Base-by-base conservation (phyloP, 345 rosid species). In the Populus alba region DNA sequence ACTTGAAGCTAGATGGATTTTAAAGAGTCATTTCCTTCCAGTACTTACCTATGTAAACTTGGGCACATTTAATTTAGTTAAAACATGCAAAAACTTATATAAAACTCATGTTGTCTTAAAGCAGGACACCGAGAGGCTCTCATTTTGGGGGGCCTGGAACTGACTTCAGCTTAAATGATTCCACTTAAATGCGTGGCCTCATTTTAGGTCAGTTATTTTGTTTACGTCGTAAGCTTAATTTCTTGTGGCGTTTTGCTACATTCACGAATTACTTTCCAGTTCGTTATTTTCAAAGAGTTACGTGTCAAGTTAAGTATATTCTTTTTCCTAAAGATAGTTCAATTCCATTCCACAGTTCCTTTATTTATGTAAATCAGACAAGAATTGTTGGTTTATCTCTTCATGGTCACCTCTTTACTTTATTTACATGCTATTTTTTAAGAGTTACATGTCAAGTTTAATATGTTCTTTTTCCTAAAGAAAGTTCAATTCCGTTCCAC, bases 91-190 rank as follows among this genome's bases (percentile, higher is more conserved):
- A 89, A 92, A 83, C 99, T 95, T 87, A 95, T 93, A 80, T 87
- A 88, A 87, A 85, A 89, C 94, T 95, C 95, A 87, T 95, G 90
- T 95, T 90, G 91, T 95, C 94, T 91, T 87, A 96, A 95, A 95
- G 94, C 98, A 95, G 98, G 99, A 88, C 88, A 81, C 84, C 90
- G 77, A 89, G 96, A 84, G 97, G 98, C 98, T 95, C 99, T 95
- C 95, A 87, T 89, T 88, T 90, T 90, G 90, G 92, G 91, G 91
- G 90, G 92, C 94, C 97, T 91, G 96, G 92, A 91, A 92, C 92
- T 93, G 91, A 89, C 85, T 86, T 88, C 97, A 85, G 97, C 90
- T 92, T 94, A 93, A 94, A 93, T 95, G 97, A 92, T 91, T 87
- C 94, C 96, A 92, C 96, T 90, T 88, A 89, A 89, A 87, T 89